These are phyloP conservation scores for Aspergillus affinis DNA, from an alignment of 495 filamentous ascomycete genomes.

Conservation along the genomic window DNA sequence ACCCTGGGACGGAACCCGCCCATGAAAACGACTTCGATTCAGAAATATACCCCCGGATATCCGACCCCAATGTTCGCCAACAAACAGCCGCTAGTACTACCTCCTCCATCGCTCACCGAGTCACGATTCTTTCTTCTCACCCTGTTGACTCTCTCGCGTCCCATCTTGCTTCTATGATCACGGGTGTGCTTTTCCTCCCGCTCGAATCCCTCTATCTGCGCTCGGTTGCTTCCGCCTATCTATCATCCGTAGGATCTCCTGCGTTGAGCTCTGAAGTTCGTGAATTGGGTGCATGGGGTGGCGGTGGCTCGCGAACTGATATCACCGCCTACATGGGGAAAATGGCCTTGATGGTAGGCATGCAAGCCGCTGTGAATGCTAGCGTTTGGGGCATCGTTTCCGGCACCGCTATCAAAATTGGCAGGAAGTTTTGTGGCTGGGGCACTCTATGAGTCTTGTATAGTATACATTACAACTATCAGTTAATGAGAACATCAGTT, in stretches of 20 bases:
- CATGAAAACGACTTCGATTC: slow-evolving; percentile 17
- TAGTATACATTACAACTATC: background rate
- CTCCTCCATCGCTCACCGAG: slow-evolving; percentile 32
- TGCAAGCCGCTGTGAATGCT: slow-evolving; percentile 45
- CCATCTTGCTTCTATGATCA: slow-evolving; percentile 44
- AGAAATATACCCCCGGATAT: slow-evolving; percentile 18
- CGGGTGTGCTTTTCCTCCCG: slow-evolving; percentile 43
- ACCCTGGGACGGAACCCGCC: slow-evolving; percentile 10
- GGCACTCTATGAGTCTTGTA: slow-evolving; percentile 34
- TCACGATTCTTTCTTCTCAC: slow-evolving; percentile 52
- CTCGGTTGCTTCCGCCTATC: slow-evolving; percentile 43
- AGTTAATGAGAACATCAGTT: too few relatives aligned
- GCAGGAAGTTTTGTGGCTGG: slow-evolving; percentile 48
- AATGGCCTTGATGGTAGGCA: slow-evolving; percentile 43
- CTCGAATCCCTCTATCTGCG: slow-evolving; percentile 50
- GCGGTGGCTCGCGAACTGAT: slow-evolving; percentile 39
- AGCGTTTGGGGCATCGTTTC: slow-evolving; percentile 47
- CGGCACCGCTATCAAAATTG: slow-evolving; percentile 43
- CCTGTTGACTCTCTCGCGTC: slow-evolving; percentile 46
- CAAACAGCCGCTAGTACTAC: slow-evolving; percentile 9
- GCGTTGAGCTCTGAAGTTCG: slow-evolving; percentile 32
- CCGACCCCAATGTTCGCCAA: slow-evolving; percentile 18
- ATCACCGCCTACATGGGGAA: slow-evolving; percentile 42
- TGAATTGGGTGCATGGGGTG: slow-evolving; percentile 39
- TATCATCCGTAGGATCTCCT: slow-evolving; percentile 28